Evolutionary conservation across 2,329 filamentous ascomycete species (phyloP).

Genomic region (Sporothrix brunneoviolacea): DNA sequence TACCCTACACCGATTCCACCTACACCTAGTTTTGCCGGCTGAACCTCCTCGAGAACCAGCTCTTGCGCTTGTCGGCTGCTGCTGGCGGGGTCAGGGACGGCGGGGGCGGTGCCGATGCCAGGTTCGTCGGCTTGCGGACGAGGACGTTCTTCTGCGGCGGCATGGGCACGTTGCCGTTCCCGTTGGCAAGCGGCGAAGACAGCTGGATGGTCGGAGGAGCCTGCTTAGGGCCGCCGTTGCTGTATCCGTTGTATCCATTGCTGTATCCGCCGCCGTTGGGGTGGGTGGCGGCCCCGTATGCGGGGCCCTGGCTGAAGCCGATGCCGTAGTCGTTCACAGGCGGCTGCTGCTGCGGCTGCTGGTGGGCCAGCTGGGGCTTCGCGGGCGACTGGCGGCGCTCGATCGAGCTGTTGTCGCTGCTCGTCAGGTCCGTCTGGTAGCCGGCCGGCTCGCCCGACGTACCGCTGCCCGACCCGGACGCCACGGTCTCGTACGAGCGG

Average conservation of each 20-base stretch:
- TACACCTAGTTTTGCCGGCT: conserved; percentile 52
- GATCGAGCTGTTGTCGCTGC: conserved; percentile 87
- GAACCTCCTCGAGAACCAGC: conserved; percentile 80
- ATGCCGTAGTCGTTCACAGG: conserved; percentile 2
- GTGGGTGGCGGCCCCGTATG: not conserved
- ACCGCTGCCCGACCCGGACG: conserved; percentile 66
- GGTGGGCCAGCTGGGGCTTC: conserved; percentile 19
- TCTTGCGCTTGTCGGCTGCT: conserved; percentile 67
- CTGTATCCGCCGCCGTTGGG: not conserved
- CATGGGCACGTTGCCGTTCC: not conserved
- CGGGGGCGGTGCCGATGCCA: conserved; percentile 19
- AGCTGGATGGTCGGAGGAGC: conserved; percentile 8
- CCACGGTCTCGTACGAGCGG: conserved; percentile 80
- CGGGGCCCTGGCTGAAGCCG: too few species aligned
- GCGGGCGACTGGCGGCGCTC: conserved; percentile 49
- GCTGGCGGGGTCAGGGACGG: conserved; percentile 18
- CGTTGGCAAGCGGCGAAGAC: not conserved
- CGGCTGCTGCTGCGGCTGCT: conserved; percentile 33
- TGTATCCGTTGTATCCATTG: not conserved
- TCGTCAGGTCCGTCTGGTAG: conserved; percentile 77
- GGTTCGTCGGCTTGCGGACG: conserved; percentile 28
- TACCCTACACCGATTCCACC: too few species aligned
- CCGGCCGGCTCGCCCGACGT: conserved; percentile 67
- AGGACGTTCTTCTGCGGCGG: conserved; percentile 7
- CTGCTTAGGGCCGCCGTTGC: conserved; percentile 6